Conservation (phyloP, 257 asterid species). For the Forsythia viridissima region DNA sequence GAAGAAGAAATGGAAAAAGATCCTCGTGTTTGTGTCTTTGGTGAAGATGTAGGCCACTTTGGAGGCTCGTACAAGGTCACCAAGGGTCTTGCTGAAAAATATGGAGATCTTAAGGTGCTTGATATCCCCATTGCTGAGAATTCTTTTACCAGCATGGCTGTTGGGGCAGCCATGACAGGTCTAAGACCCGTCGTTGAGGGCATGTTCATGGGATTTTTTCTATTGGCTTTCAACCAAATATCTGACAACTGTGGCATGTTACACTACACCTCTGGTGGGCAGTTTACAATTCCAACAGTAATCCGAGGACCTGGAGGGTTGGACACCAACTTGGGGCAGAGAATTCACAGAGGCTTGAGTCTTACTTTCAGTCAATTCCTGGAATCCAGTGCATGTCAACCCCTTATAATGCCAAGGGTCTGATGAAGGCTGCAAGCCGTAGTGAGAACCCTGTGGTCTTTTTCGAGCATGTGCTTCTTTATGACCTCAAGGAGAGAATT, state of each 20-base stretch:
- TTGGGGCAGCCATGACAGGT: slow-evolving; percentile 45
- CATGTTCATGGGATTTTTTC: slow-evolving; percentile 43
- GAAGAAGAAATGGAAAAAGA: slow-evolving; percentile 43
- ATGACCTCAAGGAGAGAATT: slow-evolving; percentile 39
- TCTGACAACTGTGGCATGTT: slow-evolving; percentile 43
- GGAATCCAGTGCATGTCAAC: slow-evolving; percentile 42
- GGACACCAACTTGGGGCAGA: slow-evolving; percentile 45
- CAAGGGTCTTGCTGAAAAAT: slow-evolving; percentile 30
- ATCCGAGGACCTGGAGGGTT: slow-evolving; percentile 46
- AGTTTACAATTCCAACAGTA: slow-evolving; percentile 39
- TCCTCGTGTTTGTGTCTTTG: slow-evolving; percentile 36
- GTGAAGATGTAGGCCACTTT: slow-evolving; percentile 41
- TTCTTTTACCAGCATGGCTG: slow-evolving; percentile 40
- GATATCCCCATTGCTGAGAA: slow-evolving; percentile 43
- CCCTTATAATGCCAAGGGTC: slow-evolving; percentile 37
- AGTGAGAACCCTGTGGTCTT: slow-evolving; percentile 39
- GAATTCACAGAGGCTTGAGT: slow-evolving; percentile 42
- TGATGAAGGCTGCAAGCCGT: slow-evolving; percentile 45
- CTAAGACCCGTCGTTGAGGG: slow-evolving; percentile 41
- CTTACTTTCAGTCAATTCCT: slow-evolving; percentile 40
- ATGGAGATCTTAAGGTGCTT: slow-evolving; percentile 40
- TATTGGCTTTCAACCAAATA: slow-evolving; percentile 41
- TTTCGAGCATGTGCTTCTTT: slow-evolving; percentile 41
- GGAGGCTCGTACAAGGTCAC: slow-evolving; percentile 43
- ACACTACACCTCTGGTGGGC: slow-evolving; percentile 44